These are phyloP conservation scores for Lathyrus aphaca DNA, from an alignment of 306 rosid species.

Conservation along the genomic window DNA sequence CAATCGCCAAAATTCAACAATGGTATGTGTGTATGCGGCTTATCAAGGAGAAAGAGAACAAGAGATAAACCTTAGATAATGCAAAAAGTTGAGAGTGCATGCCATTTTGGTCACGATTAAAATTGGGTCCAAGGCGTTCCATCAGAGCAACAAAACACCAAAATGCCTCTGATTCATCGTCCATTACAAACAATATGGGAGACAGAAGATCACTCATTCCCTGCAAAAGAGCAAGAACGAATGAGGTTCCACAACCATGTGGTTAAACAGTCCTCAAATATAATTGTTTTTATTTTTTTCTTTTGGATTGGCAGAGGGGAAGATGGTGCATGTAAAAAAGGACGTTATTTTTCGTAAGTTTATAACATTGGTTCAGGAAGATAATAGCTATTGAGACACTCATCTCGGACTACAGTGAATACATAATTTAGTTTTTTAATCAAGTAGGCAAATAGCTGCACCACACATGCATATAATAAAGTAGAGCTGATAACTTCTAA, in stretches of 20 bases:
- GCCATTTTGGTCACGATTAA: constrained; percentile 98
- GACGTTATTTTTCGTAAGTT: constrained; percentile 14
- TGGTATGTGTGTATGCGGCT: background rate
- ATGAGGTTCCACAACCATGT: constrained; percentile 25
- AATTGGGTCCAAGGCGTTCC: constrained; percentile 98
- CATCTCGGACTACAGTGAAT: constrained; percentile 27
- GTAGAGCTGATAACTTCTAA: constrained; percentile 8
- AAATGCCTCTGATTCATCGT: constrained; percentile 89
- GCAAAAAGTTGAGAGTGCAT: constrained; percentile 99
- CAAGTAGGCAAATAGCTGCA: constrained; percentile 16
- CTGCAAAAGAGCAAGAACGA: constrained; percentile 48
- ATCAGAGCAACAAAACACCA: constrained; percentile 96
- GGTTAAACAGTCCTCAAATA: constrained; percentile 13
- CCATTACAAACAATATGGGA: constrained; percentile 85
- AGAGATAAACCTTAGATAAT: constrained; percentile 76
- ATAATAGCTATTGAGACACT: constrained; percentile 12
- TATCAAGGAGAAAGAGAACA: constrained; percentile 34
- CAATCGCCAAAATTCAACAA: constrained; percentile 17
- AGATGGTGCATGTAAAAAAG: constrained; percentile 1
- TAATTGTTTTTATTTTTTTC: background rate
- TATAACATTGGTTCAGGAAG: constrained; percentile 27
- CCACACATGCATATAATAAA: background rate
- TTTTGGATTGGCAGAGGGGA: constrained; percentile 2
- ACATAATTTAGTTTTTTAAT: constrained; percentile 21
- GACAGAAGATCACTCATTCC: constrained; percentile 99